These are phyloP conservation scores for Thalassiosira livingstoniorum DNA, from an alignment of 352 stramenopile genomes.

Conservation along the genomic window DNA sequence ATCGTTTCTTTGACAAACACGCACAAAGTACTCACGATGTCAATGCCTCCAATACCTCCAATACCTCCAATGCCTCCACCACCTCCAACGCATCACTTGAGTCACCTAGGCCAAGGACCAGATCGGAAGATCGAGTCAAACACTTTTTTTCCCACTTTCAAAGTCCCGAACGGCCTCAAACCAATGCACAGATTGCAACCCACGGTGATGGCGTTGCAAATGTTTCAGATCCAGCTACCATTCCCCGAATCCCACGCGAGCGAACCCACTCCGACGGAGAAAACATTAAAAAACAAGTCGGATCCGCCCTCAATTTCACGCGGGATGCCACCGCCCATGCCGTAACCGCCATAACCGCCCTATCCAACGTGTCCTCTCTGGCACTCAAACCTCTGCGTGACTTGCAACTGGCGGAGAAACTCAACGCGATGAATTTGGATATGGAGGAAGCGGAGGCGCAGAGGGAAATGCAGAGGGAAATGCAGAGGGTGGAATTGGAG, in stretches of 20 bases:
- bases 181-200: too few relatives aligned
- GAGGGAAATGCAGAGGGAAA: conserved; percentile 42
- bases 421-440: conserved; percentile 70
- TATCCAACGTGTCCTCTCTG: conserved; percentile 48
- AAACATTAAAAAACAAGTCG: conserved; percentile 42
- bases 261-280: conserved; percentile 4
- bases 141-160: background rate
- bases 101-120: too few relatives aligned
- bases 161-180: conserved; percentile 5
- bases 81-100: too few relatives aligned
- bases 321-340: too few relatives aligned
- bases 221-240: too few relatives aligned
- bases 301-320: conserved; percentile 34
- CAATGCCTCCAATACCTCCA: too few relatives aligned
- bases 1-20: background rate
- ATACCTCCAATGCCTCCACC: too few relatives aligned
- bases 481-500: conserved; percentile 59
- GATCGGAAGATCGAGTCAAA: conserved; percentile 33
- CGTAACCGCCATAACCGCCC: conserved; percentile 25
- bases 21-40: too few relatives aligned
- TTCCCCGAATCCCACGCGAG: background rate
- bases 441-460: conserved; percentile 54
- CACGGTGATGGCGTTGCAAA: too few relatives aligned
- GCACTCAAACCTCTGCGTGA: conserved; percentile 56
- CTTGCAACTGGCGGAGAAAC: conserved; percentile 62